Base-by-base conservation (phyloP, 1,284 basidiomycete species). In the Somion occarium region DNA sequence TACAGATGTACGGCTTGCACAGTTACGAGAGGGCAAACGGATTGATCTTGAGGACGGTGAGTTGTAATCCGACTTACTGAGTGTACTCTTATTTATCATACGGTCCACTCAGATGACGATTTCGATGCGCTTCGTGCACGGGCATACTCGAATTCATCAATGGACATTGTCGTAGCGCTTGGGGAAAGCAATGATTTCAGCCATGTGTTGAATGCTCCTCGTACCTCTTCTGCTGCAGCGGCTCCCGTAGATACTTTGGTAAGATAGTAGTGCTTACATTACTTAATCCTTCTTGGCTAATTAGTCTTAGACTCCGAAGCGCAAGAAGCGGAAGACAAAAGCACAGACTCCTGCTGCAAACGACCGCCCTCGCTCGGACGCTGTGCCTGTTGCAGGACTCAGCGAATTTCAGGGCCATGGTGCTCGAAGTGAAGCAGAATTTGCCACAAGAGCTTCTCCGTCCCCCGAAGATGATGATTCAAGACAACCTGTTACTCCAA, bases 41-140 rank as follows among this genome's bases (percentile, higher is more conserved):
- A 75, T 89, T 43, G 83, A 85, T 62, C 71, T 91, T 23, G 86
- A 87, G 46, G 87, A 90, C 61, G 85, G 88, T 87, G 59, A 54
- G 74, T 60, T 24, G 25, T 30, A 22, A 12, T 5, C 22, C 42
- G 42, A 24, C 43, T 49, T 44, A 42, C 38, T 20, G 37, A 18
- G 25, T 18, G 45, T 49, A 38, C 19, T 30, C 49, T n/a, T n/a
- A n/a, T n/a, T n/a, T n/a, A n/a, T n/a, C n/a, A n/a, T n/a, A n/a
- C n/a, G n/a, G n/a, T n/a, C 46, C 41, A 19, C 26, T 46, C 56
- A 90, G 87, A 88, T 44, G 87, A 85, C 44, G 87, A 90, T 64
- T 90, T 88, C 55, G 82, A 83, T 48, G 87, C 86, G 1, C 86
- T 90, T 63, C 66, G 70, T 52, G 69, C 75, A 7, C 64, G 74